Percentiles rank a stretch among this genome's conserved stretches.
Conservation (phyloP, 1,139 yeast genomes). For the Pichia sp. region DNA sequence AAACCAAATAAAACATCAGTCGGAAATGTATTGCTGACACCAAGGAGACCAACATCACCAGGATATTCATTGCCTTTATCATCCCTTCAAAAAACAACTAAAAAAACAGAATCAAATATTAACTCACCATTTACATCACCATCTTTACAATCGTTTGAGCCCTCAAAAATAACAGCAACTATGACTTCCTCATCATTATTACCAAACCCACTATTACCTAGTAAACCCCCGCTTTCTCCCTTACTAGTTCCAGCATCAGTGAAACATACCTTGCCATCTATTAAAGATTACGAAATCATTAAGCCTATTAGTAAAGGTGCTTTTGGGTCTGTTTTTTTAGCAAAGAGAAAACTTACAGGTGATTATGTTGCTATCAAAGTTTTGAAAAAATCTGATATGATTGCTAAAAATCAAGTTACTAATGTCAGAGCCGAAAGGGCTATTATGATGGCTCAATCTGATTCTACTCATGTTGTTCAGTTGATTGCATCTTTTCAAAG, state of each 20-base stretch:
- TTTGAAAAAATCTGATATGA: slow-evolving; percentile 91
- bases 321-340: slow-evolving; percentile 89
- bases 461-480: slow-evolving; percentile 90
- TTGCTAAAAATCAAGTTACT: slow-evolving; percentile 91
- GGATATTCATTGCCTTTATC: slow-evolving; percentile 45
- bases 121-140: slow-evolving; percentile 46
- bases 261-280: slow-evolving; percentile 58
- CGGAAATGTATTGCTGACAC: slow-evolving; percentile 8
- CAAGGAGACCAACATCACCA: slow-evolving; percentile 45
- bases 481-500: slow-evolving; percentile 86
- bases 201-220: slow-evolving; percentile 14
- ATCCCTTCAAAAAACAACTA: slow-evolving; percentile 41
- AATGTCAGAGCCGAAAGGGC: slow-evolving; percentile 94
- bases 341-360: slow-evolving; percentile 78
- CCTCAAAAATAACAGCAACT: slow-evolving; percentile 7
- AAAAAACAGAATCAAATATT: slow-evolving; percentile 16
- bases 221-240: slow-evolving; percentile 75
- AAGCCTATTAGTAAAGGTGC: slow-evolving; percentile 97
- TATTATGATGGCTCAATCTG: slow-evolving; percentile 94
- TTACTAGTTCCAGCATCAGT: slow-evolving; percentile 43
- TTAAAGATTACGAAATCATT: slow-evolving; percentile 81
- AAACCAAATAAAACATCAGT: slow-evolving; percentile 4
- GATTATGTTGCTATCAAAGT: slow-evolving; percentile 95
- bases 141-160: slow-evolving; percentile 24
- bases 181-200: neutral